A percentile compares a stretch with the other conserved stretches of the same genome.
phyloP scores from a whole-genome alignment of 345 rosid genomes.

The Camelina hispida region DNA sequence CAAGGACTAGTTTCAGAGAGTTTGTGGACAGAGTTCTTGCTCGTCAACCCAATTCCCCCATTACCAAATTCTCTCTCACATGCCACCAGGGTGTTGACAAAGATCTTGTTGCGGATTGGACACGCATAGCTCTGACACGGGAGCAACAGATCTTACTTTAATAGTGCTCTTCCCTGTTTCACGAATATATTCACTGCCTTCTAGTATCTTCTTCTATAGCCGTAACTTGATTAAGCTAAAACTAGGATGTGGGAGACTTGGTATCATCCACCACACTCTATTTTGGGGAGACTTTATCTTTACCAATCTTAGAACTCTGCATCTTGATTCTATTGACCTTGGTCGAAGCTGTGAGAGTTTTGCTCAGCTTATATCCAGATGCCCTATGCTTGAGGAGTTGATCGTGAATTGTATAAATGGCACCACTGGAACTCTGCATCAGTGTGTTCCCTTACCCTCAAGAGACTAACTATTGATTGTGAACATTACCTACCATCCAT shows the following conservation, averaged over 20 bases:
- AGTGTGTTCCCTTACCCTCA: no score
- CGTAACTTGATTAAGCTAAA: constrained; percentile 10
- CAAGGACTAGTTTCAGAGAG: constrained; percentile 15
- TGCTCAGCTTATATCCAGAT: constrained; percentile 4
- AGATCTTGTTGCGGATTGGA: background rate
- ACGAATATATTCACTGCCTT: background rate
- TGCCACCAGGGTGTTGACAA: background rate
- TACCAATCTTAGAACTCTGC: constrained; percentile 24
- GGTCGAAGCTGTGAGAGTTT: background rate
- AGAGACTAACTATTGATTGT: no score
- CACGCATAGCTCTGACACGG: constrained; percentile 9
- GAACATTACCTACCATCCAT: no score
- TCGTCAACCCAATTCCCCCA: constrained; percentile 3
- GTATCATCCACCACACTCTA: background rate
- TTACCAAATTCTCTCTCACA: constrained; percentile 15
- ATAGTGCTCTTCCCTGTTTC: background rate
- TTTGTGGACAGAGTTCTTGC: constrained; percentile 11
- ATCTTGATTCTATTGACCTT: constrained; percentile 1
- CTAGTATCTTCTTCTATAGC: background rate
- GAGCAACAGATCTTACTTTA: constrained; percentile 15
- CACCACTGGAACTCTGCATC: no score
- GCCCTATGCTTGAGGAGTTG: no score
- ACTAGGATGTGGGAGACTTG: constrained; percentile 5
- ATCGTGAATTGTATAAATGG: no score
- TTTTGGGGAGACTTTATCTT: background rate